Percentiles rank a stretch among this genome's conserved stretches.
Evolutionary conservation across 225 moss, liverwort and hornwort species (phyloP).

Genomic region (Rhytidiadelphus loreus): DNA sequence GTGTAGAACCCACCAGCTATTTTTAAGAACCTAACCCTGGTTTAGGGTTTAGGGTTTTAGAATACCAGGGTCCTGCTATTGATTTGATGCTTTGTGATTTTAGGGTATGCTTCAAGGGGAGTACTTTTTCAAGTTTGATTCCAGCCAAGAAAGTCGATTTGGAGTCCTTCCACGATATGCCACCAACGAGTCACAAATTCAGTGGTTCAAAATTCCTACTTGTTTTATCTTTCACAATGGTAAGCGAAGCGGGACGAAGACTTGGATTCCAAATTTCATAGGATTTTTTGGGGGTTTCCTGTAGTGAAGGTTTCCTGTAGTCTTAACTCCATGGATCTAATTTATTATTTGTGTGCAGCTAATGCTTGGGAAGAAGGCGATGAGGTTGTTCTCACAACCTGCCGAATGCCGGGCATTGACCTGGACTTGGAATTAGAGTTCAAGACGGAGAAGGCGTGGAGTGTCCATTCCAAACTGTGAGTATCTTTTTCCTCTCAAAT

Average conservation of each 20-base stretch:
- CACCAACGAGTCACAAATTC: not conserved
- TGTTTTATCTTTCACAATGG: slow-evolving; percentile 56
- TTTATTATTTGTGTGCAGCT: not conserved
- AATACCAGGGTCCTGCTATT: not conserved
- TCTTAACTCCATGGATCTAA: not conserved
- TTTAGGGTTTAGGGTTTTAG: not conserved
- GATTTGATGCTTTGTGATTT: not conserved
- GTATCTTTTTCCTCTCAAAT: not conserved
- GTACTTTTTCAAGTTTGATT: slow-evolving; percentile 32
- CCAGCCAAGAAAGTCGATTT: slow-evolving; percentile 32
- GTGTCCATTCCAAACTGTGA: slow-evolving; percentile 13
- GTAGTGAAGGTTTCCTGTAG: not conserved
- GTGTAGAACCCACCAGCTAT: not conserved
- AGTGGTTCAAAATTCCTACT: slow-evolving; percentile 31
- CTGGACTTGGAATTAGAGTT: slow-evolving; percentile 19
- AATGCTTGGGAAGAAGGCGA: not conserved
- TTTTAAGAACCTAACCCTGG: not conserved
- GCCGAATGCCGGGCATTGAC: slow-evolving; percentile 10
- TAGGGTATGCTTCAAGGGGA: not conserved
- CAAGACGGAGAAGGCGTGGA: slow-evolving; percentile 23
- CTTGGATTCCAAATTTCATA: not conserved
- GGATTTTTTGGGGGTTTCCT: not conserved
- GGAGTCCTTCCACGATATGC: slow-evolving; percentile 68
- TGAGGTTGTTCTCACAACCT: slow-evolving; percentile 1
- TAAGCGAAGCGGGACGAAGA: not conserved